These are phyloP conservation scores for Dactylonectria estremocensis DNA, from an alignment of 2,329 filamentous ascomycete genomes.

Conservation along the genomic window DNA sequence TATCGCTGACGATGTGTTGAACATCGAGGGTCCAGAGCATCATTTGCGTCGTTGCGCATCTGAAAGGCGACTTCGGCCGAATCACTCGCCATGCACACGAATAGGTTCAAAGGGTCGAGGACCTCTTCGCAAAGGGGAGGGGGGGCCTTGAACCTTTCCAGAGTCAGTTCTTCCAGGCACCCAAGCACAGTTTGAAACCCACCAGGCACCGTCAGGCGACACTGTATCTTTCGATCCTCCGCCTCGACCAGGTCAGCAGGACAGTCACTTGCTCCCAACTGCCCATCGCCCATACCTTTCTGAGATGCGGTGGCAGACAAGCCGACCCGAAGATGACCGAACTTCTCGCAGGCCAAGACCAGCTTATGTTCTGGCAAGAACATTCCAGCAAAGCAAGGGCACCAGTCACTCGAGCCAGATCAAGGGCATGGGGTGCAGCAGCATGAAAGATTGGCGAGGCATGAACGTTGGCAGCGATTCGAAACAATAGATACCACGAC, in stretches of 20 bases:
- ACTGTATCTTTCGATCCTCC: constrained; percentile 31
- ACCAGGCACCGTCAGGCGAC: neutral
- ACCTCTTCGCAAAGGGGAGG: neutral
- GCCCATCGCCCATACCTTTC: constrained; percentile 26
- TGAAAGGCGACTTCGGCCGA: neutral
- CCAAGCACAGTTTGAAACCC: constrained; percentile 8
- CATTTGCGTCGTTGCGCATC: neutral
- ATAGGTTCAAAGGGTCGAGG: neutral
- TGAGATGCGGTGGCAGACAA: constrained; percentile 12
- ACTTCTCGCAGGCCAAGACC: constrained; percentile 1
- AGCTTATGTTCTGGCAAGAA: constrained; percentile 1
- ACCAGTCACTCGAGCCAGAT: neutral
- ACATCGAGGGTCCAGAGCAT: neutral
- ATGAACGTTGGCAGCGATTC: constrained; percentile 6
- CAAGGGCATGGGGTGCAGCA: constrained; percentile 2
- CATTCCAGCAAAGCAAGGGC: neutral
- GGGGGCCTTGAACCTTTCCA: neutral
- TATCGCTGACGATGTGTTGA: constrained; percentile 1
- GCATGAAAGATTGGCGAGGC: constrained; percentile 21
- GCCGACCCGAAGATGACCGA: constrained; percentile 17
- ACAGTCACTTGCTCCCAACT: constrained; percentile 15
- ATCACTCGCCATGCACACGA: neutral
- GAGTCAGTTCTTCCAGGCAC: neutral
- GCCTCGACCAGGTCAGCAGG: constrained; percentile 19
- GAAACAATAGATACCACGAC: neutral